These are phyloP conservation scores for Silene uniflora DNA, from an alignment of 148 eudicot species.

Conservation along the genomic window DNA sequence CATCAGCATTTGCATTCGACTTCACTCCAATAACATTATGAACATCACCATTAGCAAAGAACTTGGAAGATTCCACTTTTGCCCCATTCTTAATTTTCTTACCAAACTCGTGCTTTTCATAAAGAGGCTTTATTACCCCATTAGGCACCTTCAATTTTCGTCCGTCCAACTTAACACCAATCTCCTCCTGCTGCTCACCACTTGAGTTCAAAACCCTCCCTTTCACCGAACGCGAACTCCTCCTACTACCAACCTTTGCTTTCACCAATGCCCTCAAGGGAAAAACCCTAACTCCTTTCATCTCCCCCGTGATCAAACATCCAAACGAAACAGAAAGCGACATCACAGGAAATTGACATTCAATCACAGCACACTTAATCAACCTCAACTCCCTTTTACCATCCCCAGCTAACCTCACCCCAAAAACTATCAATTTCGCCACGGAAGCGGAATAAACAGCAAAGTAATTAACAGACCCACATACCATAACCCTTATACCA, in stretches of 20 bases:
- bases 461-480: constrained; percentile 54
- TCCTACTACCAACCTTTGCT: constrained; percentile 43
- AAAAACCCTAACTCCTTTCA: constrained; percentile 78
- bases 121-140: constrained; percentile 34
- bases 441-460: constrained; percentile 62
- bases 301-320: constrained; percentile 67
- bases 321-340: constrained; percentile 51
- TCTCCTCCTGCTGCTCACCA: constrained; percentile 17
- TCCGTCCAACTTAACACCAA: constrained; percentile 15
- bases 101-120: constrained; percentile 29
- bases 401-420: constrained; percentile 40
- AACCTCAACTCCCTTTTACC: constrained; percentile 49
- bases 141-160: constrained; percentile 31
- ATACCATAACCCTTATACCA: constrained; percentile 57
- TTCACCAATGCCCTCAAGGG: constrained; percentile 57
- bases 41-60: constrained; percentile 32
- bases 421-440: constrained; percentile 59
- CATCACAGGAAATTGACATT: constrained; percentile 51
- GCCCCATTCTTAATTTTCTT: constrained; percentile 16
- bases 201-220: constrained; percentile 28
- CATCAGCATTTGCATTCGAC: constrained; percentile 27
- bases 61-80: constrained; percentile 9
- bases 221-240: constrained; percentile 16
- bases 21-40: constrained; percentile 17
- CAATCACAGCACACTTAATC: constrained; percentile 82